Percentiles rank a stretch among this genome's conserved stretches.
phyloP scores from a whole-genome alignment of 495 filamentous ascomycete genomes.

The Penicillium longicatenatum region DNA sequence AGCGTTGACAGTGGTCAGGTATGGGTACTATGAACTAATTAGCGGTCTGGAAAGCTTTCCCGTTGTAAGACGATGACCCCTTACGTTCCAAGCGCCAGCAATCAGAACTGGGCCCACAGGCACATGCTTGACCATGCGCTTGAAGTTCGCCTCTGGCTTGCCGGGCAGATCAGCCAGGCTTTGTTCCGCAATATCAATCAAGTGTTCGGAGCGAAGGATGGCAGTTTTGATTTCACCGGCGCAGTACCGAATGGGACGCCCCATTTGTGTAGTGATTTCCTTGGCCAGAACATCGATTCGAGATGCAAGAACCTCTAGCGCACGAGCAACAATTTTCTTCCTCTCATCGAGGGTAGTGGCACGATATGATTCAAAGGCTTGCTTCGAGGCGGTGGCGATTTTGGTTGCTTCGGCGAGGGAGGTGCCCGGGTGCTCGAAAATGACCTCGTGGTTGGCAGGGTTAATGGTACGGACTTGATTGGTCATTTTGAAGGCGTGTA shows the following conservation, averaged over 20 bases:
- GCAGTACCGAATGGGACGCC: conserved; percentile 84
- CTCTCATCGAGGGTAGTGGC: conserved; percentile 65
- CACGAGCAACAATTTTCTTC: conserved; percentile 76
- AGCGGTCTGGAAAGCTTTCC: conserved; percentile 6
- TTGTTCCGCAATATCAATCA: conserved; percentile 77
- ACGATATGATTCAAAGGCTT: conserved; percentile 72
- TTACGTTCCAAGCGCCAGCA: conserved; percentile 92
- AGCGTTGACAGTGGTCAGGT: conserved; percentile 88
- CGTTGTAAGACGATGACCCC: conserved; percentile 28
- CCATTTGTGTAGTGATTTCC: conserved; percentile 93
- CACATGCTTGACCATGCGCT: conserved; percentile 81
- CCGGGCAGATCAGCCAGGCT: conserved; percentile 67
- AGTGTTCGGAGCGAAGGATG: conserved; percentile 77
- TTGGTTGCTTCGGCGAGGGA: conserved; percentile 65
- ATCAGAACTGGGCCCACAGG: conserved; percentile 84
- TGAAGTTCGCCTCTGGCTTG: conserved; percentile 80
- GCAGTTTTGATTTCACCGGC: conserved; percentile 82
- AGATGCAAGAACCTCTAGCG: conserved; percentile 65
- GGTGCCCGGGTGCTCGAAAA: conserved; percentile 77
- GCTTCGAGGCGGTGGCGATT: conserved; percentile 64
- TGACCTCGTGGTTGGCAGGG: conserved; percentile 78
- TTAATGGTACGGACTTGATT: conserved; percentile 89
- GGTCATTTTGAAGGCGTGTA: conserved; percentile 57
- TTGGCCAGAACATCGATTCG: conserved; percentile 75
- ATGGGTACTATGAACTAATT: conserved; percentile 70